Percentiles rank a stretch among this genome's conserved stretches.
Conservation (phyloP, 2,329 filamentous ascomycete genomes). For the Talaromyces pinophilus region DNA sequence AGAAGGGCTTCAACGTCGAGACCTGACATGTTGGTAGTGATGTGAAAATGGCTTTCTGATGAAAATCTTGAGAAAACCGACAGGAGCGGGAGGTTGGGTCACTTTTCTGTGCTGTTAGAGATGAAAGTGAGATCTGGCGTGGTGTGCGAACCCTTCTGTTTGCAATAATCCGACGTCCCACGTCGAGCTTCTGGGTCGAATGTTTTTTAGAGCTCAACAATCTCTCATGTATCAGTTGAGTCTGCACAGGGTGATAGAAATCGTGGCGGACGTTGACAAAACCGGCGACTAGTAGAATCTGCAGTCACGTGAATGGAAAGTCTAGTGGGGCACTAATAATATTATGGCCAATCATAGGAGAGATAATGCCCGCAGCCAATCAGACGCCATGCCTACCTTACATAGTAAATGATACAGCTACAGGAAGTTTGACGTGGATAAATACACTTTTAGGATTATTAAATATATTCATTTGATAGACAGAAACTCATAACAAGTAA, state of each 20-base stretch:
- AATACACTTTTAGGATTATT: background rate
- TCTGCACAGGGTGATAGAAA: background rate
- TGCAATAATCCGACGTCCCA: constrained; percentile 3
- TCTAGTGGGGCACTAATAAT: background rate
- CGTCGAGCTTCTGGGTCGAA: background rate
- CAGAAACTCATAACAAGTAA: background rate
- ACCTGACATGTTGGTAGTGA: constrained; percentile 58
- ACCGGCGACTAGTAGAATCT: constrained; percentile 12
- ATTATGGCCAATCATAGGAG: background rate
- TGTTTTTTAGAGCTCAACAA: background rate
- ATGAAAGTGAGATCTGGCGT: constrained; percentile 28
- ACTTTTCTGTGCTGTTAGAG: constrained; percentile 38
- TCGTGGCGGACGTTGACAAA: constrained; percentile 5
- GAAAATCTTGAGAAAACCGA: background rate
- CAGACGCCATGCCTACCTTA: background rate
- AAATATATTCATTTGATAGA: background rate
- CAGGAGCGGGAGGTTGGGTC: constrained; percentile 33
- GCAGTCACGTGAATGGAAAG: background rate
- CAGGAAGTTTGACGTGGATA: background rate
- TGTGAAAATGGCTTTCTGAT: constrained; percentile 22
- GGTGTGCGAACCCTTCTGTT: constrained; percentile 32
- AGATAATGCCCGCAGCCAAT: background rate
- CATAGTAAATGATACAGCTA: background rate
- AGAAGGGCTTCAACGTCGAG: constrained; percentile 88
- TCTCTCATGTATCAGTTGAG: background rate